These are phyloP conservation scores for Diplodia mutila DNA, from an alignment of 2,329 filamentous ascomycete species.

Conservation along the genomic window DNA sequence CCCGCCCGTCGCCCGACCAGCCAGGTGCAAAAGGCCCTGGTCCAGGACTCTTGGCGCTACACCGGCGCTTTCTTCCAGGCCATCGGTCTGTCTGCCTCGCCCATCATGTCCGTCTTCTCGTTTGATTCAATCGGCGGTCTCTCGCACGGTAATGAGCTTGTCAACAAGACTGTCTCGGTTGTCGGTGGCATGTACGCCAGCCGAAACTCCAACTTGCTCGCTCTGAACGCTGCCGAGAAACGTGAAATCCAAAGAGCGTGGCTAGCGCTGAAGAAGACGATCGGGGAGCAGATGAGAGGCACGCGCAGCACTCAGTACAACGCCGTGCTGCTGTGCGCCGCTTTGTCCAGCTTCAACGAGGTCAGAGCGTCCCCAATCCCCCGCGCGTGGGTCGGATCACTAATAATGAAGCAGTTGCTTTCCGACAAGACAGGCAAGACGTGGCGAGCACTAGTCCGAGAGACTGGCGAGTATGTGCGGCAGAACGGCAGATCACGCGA, in stretches of 20 bases:
- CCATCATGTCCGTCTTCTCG: conserved; percentile 23
- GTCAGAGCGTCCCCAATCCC: background rate
- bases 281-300: conserved; percentile 7
- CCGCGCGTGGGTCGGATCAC: background rate
- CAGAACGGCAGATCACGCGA: conserved; percentile 1
- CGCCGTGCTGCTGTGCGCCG: conserved; percentile 15
- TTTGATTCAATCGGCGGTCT: conserved; percentile 18
- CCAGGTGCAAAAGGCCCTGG: conserved; percentile 1
- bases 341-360: conserved; percentile 8
- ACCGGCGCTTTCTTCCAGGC: conserved; percentile 24
- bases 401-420: background rate
- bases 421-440: conserved; percentile 16
- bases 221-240: conserved; percentile 8
- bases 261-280: background rate
- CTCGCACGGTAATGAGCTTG: conserved; percentile 17
- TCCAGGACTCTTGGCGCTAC: conserved; percentile 22
- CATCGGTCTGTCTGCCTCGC: conserved; percentile 19
- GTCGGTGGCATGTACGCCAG: conserved; percentile 24
- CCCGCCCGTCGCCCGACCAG: background rate
- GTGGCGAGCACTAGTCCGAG: conserved; percentile 4
- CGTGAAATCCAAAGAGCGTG: conserved; percentile 6
- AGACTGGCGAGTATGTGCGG: conserved; percentile 10
- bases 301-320: conserved; percentile 8
- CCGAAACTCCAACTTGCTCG: conserved; percentile 11
- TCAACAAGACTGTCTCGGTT: conserved; percentile 20